Evolutionary conservation across 352 stramenopile species (phyloP).

Genomic region (Pythium dissimile): DNA sequence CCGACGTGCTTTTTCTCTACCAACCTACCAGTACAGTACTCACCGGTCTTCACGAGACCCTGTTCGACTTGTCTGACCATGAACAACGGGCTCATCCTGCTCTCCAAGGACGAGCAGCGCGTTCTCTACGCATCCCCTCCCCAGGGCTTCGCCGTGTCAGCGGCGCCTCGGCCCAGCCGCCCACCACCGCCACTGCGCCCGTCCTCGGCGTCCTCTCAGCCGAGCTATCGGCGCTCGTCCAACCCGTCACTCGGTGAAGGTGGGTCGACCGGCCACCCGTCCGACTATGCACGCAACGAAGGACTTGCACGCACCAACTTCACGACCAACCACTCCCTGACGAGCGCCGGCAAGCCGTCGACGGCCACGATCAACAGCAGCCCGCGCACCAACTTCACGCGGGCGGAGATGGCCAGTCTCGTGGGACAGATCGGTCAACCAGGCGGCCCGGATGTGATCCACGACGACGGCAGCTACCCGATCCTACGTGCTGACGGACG

Average conservation of each 20-base stretch:
- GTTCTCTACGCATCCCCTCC: conserved; percentile 21
- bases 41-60: neutral
- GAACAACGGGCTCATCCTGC: conserved; percentile 30
- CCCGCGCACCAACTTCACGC: conserved; percentile 46
- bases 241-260: neutral
- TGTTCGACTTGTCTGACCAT: conserved; percentile 1
- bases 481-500: conserved; percentile 15
- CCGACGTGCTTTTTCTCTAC: no score
- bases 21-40: no score
- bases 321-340: neutral
- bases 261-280: neutral
- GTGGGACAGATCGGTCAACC: neutral
- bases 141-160: neutral
- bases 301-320: conserved; percentile 16
- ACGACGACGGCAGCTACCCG: conserved; percentile 10
- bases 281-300: neutral
- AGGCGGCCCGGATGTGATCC: neutral
- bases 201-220: neutral
- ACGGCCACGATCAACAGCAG: conserved; percentile 15
- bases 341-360: neutral
- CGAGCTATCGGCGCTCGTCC: conserved; percentile 3
- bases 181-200: neutral
- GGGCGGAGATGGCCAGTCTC: neutral
- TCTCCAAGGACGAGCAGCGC: conserved; percentile 52
- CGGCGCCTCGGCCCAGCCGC: neutral